Evolutionary conservation across 225 moss, liverwort and hornwort species (phyloP).

Genomic region (Pseudoscleropodium purum): DNA sequence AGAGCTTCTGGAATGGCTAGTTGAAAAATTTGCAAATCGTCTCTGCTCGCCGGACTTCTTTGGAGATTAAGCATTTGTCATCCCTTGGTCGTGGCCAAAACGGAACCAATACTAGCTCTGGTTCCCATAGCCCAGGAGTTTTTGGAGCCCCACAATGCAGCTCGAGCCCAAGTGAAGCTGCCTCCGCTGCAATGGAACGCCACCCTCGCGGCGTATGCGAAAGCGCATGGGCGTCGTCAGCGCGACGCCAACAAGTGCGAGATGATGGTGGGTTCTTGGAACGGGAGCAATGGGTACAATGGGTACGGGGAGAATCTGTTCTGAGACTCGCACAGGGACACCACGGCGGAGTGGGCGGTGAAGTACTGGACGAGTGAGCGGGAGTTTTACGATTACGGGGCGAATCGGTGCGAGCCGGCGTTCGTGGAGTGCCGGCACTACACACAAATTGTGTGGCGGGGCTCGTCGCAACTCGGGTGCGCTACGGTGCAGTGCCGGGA

Average conservation of each 20-base stretch:
- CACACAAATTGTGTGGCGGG: conserved; percentile 22
- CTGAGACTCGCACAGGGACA: neutral
- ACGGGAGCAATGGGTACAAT: neutral
- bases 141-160: conserved; percentile 5
- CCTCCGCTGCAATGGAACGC: neutral
- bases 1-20: neutral
- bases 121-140: neutral
- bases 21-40: neutral
- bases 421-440: conserved; percentile 2
- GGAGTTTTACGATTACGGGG: neutral
- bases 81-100: neutral
- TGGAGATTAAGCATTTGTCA: neutral
- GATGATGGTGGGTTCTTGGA: neutral
- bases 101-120: neutral
- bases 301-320: conserved; percentile 16
- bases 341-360: neutral
- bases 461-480: conserved; percentile 11
- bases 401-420: neutral
- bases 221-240: neutral
- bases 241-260: neutral
- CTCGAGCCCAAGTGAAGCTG: neutral
- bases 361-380: neutral
- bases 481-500: conserved; percentile 4
- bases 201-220: neutral
- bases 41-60: neutral